Evolutionary conservation across 1,284 basidiomycete species (phyloP).

Genomic region (Austropuccinia psidii): DNA sequence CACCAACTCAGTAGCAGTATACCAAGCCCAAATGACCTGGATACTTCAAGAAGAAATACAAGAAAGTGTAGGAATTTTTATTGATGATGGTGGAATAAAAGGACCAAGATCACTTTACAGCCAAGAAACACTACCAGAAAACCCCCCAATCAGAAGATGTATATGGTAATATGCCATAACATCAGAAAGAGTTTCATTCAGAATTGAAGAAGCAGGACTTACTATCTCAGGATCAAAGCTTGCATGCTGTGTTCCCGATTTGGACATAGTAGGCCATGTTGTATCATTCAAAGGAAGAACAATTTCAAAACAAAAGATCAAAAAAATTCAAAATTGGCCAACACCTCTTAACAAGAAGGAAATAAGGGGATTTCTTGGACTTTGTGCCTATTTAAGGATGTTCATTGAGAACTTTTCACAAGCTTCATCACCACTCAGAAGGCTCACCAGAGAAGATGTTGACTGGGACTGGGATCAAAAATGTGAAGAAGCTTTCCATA

Average conservation of each 20-base stretch:
- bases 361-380: too few relatives aligned
- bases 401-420: too few relatives aligned
- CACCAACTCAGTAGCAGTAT: constrained; percentile 5
- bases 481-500: too few relatives aligned
- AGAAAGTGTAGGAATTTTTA: constrained; percentile 1
- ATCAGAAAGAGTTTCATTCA: background rate
- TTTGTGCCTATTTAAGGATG: too few relatives aligned
- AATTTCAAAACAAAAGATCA: background rate
- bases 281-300: background rate
- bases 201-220: constrained; percentile 21
- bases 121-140: background rate
- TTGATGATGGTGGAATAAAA: constrained; percentile 21
- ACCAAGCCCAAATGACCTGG: constrained; percentile 18
- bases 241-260: background rate
- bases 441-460: too few relatives aligned
- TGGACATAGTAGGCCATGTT: constrained; percentile 29
- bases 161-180: constrained; percentile 18
- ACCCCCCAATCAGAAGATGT: background rate
- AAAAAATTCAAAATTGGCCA: too few relatives aligned
- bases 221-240: background rate
- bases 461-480: too few relatives aligned
- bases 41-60: constrained; percentile 11
- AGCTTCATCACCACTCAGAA: too few relatives aligned
- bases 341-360: too few relatives aligned
- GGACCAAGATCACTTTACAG: background rate